phyloP scores from a whole-genome alignment of 2,329 filamentous ascomycete species.

The Xylariaceae sp. region DNA sequence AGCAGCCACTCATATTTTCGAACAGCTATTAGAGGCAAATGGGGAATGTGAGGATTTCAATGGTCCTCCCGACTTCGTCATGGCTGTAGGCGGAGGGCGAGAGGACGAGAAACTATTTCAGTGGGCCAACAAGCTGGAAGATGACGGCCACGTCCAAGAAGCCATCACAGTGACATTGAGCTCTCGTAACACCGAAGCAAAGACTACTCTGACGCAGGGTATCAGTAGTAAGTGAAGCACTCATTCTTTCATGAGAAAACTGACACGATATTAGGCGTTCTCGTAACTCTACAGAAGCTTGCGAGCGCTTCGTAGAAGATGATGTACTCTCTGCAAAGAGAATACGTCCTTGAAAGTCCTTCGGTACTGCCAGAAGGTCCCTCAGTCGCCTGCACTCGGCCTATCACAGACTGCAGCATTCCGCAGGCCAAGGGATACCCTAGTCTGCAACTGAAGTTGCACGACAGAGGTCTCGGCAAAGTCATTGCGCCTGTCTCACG shows the following conservation, averaged over 20 bases:
- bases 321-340: background rate
- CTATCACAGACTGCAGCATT: background rate
- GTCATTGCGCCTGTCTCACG: background rate
- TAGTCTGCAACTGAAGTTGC: background rate
- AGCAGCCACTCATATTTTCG: conserved; percentile 70
- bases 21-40: conserved; percentile 43
- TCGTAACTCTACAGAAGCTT: conserved; percentile 49
- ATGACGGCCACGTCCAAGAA: conserved; percentile 54
- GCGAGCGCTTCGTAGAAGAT: conserved; percentile 35
- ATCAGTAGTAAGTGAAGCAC: conserved; percentile 73
- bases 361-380: background rate
- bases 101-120: conserved; percentile 92
- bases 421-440: conserved; percentile 6
- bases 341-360: background rate
- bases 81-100: conserved; percentile 84
- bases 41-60: conserved; percentile 28
- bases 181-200: conserved; percentile 81
- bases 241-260: background rate
- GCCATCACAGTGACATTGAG: conserved; percentile 85
- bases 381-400: background rate
- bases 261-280: conserved; percentile 37
- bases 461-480: background rate
- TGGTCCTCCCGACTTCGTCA: conserved; percentile 70
- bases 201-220: conserved; percentile 79
- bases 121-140: conserved; percentile 78